Percentiles rank a stretch among this genome's conserved stretches.
Evolutionary conservation across 75 land plant genomes (phyloP).

Genomic region (Picea glauca): DNA sequence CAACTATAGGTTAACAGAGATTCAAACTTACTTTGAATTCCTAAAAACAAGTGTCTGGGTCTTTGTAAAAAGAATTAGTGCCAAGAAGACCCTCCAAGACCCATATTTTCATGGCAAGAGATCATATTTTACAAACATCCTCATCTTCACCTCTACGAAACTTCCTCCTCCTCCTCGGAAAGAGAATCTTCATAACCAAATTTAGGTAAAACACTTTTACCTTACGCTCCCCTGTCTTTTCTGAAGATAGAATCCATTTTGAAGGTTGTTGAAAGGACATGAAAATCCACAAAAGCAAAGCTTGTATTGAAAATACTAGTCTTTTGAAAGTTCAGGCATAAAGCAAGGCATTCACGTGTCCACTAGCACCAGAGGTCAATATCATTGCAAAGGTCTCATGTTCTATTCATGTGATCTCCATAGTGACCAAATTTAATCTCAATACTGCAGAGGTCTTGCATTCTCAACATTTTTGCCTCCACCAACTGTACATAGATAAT

Average conservation of each 20-base stretch:
- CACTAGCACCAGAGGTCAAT: slow-evolving; percentile 45
- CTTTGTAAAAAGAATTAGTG: slow-evolving; percentile 61
- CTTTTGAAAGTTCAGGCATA: slow-evolving; percentile 21
- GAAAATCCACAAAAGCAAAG: slow-evolving; percentile 20
- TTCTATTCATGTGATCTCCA: neutral
- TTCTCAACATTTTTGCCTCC: too few species aligned
- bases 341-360: slow-evolving; percentile 36
- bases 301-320: slow-evolving; percentile 14
- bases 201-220: neutral
- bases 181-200: neutral
- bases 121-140: slow-evolving; percentile 31
- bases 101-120: slow-evolving; percentile 23
- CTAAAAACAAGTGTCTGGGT: slow-evolving; percentile 58
- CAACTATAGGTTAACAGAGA: too few species aligned
- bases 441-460: neutral
- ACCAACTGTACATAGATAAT: too few species aligned
- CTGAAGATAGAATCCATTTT: neutral
- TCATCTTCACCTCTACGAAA: slow-evolving; percentile 8
- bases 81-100: slow-evolving; percentile 19
- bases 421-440: neutral
- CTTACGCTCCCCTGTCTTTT: neutral
- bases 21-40: slow-evolving; percentile 22
- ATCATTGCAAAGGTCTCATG: slow-evolving; percentile 9
- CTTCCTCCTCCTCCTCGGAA: neutral
- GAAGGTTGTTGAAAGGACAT: slow-evolving; percentile 27